Evolutionary conservation across 768 basidiomycete genomes (phyloP), one percentile per base, ranked within the genome.

Genomic region (Floccularia luteovirens): DNA sequence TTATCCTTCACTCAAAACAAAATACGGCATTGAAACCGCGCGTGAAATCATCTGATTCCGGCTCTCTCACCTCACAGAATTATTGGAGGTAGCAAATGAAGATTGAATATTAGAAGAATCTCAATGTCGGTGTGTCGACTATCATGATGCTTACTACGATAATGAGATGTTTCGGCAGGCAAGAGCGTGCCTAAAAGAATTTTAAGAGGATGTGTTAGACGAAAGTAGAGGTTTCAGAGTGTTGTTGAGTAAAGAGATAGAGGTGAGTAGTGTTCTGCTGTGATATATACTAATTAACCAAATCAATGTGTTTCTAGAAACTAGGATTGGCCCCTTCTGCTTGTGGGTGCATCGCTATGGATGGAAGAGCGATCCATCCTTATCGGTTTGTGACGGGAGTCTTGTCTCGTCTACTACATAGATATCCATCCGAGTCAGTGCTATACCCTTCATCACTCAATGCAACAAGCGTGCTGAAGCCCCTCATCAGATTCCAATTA

Each of bases 321-420:
- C 66, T 74, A 21, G 66, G 70, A 48, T 56, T 85, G 3, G 64
- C 74, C 0, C 51, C 58, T 3, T 49, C 61, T 0, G 64, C 63
- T 2, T 53, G 64, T 1, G 83, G 80, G 0, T 73, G 70, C 42
- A 64, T 85, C 31, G 53, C 62, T 11, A 74, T 70, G 19, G 56
- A 56, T 0, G 83, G 75, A 1, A 82, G 79, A 1, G 77, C 83
- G 0, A 57, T 80, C 21, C 81, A 86, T 43, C 79, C 83, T 0
- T 87, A 87, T 53, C 75, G 79, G 14, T 64, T 82, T 22, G 74
- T 85, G 10, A 82, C 81, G 1, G 68, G 69, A 2, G 65, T 84
- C 19, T 57, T 84, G 16, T 46, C 60, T 11, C 73, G 73, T 31
- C 69, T 83, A 1, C 56, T 83, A 4, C 44, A 59, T 8, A 60